Percentiles rank a stretch among this genome's conserved stretches.
Evolutionary conservation across 164 flowering plant genomes (phyloP).

Genomic region (Liquidambar formosana): DNA sequence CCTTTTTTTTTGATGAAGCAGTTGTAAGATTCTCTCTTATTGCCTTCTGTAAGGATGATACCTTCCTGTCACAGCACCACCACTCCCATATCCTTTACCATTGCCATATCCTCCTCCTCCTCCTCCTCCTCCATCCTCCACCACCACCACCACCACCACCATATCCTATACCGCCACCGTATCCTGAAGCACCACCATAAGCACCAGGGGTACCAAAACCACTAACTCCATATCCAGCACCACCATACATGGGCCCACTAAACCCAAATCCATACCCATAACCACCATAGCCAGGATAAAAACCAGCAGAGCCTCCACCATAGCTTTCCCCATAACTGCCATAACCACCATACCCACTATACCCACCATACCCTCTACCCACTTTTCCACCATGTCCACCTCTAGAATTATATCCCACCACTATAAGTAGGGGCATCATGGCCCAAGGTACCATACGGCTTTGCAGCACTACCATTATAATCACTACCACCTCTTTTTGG

Average conservation of each 20-base stretch:
- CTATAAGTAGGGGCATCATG: slow-evolving; percentile 27
- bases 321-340: slow-evolving; percentile 39
- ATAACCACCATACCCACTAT: slow-evolving; percentile 34
- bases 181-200: slow-evolving; percentile 31
- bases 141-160: slow-evolving; percentile 26
- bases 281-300: slow-evolving; percentile 33
- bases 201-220: too few relatives aligned
- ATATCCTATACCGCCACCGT: slow-evolving; percentile 31
- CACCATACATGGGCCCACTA: too few relatives aligned
- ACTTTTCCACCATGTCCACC: slow-evolving; percentile 28
- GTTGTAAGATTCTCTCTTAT: too few relatives aligned
- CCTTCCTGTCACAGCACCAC: slow-evolving; percentile 30
- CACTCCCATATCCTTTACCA: slow-evolving; percentile 18
- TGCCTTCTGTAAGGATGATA: slow-evolving; percentile 46
- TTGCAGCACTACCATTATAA: slow-evolving; percentile 28
- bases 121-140: slow-evolving; percentile 18
- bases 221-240: slow-evolving; percentile 29
- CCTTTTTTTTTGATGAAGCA: too few relatives aligned
- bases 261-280: slow-evolving; percentile 36
- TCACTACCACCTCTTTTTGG: slow-evolving; percentile 55
- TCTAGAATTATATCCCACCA: slow-evolving; percentile 28
- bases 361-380: slow-evolving; percentile 27
- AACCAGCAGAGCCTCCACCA: slow-evolving; percentile 32
- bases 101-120: slow-evolving; percentile 33
- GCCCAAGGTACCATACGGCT: slow-evolving; percentile 31